Evolutionary conservation across 495 filamentous ascomycete species (phyloP), one percentile per base, ranked within the genome.

Genomic region (Podospora tetraspora): DNA sequence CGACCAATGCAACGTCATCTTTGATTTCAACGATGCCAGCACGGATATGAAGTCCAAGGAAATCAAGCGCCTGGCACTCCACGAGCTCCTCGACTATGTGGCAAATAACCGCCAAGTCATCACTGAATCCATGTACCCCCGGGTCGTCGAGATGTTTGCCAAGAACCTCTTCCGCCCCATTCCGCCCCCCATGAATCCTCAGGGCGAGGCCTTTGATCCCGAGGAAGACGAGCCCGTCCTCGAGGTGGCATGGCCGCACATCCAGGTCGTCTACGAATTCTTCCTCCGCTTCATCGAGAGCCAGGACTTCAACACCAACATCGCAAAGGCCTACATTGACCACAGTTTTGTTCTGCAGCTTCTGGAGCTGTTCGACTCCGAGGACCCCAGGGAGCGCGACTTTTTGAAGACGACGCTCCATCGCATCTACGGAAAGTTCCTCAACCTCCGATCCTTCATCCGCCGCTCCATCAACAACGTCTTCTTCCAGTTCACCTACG

Each of bases 31-130:
- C 79, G 95, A 99, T 75, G 93, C 96, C 56, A 96, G 92, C 69
- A 94, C 89, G 64, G 95, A 99, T 74, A 98, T 98, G 94, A 98
- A 98, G 78, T 96, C 94, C n/a, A 99, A 99, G 79, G 95, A 99
- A 80, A 97, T 99, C 84, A 99, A 99, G 85, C 88, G 95, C 72
- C 81, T 99, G 74, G 96, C 95, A 60, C 86, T 99, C 57, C 95
- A 99, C 74, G 95, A 99, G 75, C 85, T 99, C 30, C 84, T 99
- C 62, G 95, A 99, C 77, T 99, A 99, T 75, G 94, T 99, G 62
- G 94, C 95, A 71, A 97, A 97, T 78, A 99, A 99, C 74, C 88
- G 95, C 56, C 93, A 96, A 71, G 95, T 99, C 72, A 98, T 99
- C 76, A 97, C 94, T 1, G 95, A 99, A 77, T 91, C 94, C 57